phyloP scores from a whole-genome alignment of 352 stramenopile species.

The Albugo laibachii region DNA sequence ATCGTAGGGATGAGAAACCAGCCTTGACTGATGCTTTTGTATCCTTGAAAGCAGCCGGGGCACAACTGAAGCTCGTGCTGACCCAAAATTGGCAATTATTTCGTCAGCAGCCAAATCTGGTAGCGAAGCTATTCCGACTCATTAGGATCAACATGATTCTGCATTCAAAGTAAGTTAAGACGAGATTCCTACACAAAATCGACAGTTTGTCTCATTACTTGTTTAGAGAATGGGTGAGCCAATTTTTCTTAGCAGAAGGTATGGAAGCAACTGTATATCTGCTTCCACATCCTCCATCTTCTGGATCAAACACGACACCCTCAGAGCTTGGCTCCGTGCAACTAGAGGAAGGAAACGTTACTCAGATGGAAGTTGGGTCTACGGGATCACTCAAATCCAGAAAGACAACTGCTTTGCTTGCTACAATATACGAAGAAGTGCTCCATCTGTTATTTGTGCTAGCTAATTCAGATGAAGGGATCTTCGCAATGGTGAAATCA shows the following conservation, averaged over 20 bases:
- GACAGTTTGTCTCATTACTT: neutral
- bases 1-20: neutral
- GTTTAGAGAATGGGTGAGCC: slow-evolving; percentile 27
- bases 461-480: slow-evolving; percentile 12
- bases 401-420: slow-evolving; percentile 2
- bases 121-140: slow-evolving; percentile 25
- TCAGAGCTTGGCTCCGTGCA: slow-evolving; percentile 1
- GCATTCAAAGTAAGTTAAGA: slow-evolving; percentile 15
- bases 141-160: slow-evolving; percentile 46
- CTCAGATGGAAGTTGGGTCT: no score
- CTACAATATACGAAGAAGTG: slow-evolving; percentile 15
- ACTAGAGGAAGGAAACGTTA: no score
- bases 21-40: neutral
- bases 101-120: slow-evolving; percentile 20
- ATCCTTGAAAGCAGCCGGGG: slow-evolving; percentile 4
- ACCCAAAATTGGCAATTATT: slow-evolving; percentile 1
- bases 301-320: neutral
- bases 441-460: slow-evolving; percentile 31
- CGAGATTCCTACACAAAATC: neutral
- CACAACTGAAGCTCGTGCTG: slow-evolving; percentile 11
- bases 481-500: slow-evolving; percentile 13
- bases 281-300: slow-evolving; percentile 4
- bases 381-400: slow-evolving; percentile 1
- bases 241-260: slow-evolving; percentile 24
- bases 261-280: slow-evolving; percentile 17